Percentiles rank a stretch among this genome's conserved stretches.
phyloP scores from a whole-genome alignment of 805 yeast species.

The Wickerhamomyces bisporus region DNA sequence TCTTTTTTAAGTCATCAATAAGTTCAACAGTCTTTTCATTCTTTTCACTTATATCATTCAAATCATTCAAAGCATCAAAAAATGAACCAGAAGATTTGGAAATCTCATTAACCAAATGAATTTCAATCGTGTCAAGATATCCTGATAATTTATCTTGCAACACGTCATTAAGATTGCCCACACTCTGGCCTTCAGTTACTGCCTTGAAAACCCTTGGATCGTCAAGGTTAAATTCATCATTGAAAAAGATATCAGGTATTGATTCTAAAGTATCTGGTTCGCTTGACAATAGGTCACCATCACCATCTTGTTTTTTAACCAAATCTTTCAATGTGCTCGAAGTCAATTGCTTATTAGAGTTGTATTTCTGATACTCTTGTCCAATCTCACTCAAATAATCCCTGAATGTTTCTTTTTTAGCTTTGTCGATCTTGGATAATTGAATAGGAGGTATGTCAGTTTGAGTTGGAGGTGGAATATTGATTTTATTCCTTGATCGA shows the following conservation, averaged over 20 bases:
- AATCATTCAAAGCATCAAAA: slow-evolving; percentile 77
- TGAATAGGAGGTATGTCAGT: slow-evolving; percentile 82
- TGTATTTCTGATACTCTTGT: slow-evolving; percentile 40
- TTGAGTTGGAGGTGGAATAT: slow-evolving; percentile 62
- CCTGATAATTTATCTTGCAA: slow-evolving; percentile 76
- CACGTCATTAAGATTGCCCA: slow-evolving; percentile 45
- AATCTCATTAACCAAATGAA: slow-evolving; percentile 74
- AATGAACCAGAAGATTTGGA: slow-evolving; percentile 81
- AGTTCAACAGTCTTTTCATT: slow-evolving; percentile 46
- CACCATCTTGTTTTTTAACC: slow-evolving; percentile 11
- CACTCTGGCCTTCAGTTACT: slow-evolving; percentile 59
- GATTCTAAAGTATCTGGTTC: slow-evolving; percentile 27
- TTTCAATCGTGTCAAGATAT: slow-evolving; percentile 81
- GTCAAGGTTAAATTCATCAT: slow-evolving; percentile 69
- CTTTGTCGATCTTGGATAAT: slow-evolving; percentile 47
- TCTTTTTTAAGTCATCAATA: slow-evolving; percentile 40
- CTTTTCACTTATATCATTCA: slow-evolving; percentile 55
- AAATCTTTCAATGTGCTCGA: slow-evolving; percentile 23
- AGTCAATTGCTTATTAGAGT: slow-evolving; percentile 38
- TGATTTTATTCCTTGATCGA: slow-evolving; percentile 36
- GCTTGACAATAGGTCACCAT: slow-evolving; percentile 15
- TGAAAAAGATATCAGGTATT: slow-evolving; percentile 69
- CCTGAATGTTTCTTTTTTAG: slow-evolving; percentile 37
- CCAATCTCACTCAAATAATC: slow-evolving; percentile 40
- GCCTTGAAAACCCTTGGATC: slow-evolving; percentile 79